A percentile compares a stretch with the other conserved stretches of the same genome.
Conservation (phyloP, 2,329 filamentous ascomycete genomes). For the Trichoderma atroviride region DNA sequence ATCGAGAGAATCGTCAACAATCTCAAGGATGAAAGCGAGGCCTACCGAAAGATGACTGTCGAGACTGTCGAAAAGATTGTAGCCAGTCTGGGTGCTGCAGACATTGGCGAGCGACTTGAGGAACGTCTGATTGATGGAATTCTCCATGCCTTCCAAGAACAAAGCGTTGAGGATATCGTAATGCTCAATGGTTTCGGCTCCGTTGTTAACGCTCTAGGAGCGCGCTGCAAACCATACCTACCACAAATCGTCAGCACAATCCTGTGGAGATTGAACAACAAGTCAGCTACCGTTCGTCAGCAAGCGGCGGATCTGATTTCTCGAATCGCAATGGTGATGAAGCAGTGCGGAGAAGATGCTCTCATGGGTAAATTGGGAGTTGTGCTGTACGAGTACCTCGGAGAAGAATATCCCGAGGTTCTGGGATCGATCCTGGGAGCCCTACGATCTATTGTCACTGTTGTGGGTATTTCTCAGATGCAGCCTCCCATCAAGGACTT, state of each 20-base stretch:
- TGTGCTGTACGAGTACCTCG: constrained; percentile 95
- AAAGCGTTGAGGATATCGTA: constrained; percentile 92
- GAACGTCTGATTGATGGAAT: constrained; percentile 95
- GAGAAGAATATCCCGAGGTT: constrained; percentile 98
- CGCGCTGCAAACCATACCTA: constrained; percentile 92
- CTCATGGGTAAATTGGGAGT: constrained; percentile 94
- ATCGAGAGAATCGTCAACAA: constrained; percentile 91
- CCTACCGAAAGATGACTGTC: constrained; percentile 98
- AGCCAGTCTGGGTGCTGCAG: constrained; percentile 87
- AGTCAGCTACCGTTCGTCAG: constrained; percentile 92
- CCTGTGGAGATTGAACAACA: constrained; percentile 96
- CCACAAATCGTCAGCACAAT: constrained; percentile 97
- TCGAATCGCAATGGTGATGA: constrained; percentile 98
- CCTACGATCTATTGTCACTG: constrained; percentile 92
- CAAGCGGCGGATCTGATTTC: constrained; percentile 96
- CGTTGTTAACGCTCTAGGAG: constrained; percentile 91
- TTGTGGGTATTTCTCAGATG: constrained; percentile 97
- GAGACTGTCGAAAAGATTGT: constrained; percentile 98
- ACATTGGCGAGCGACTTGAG: constrained; percentile 89
- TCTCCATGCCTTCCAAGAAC: constrained; percentile 94
- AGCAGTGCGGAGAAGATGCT: constrained; percentile 94
- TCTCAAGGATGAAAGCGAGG: constrained; percentile 96
- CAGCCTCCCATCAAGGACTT: constrained; percentile 97
- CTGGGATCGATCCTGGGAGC: constrained; percentile 95
- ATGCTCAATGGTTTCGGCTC: constrained; percentile 98